Percentiles rank a stretch among this genome's conserved stretches.
These are phyloP conservation scores for Xylaria digitata DNA, from an alignment of 2,329 filamentous ascomycete species.

Conservation along the genomic window DNA sequence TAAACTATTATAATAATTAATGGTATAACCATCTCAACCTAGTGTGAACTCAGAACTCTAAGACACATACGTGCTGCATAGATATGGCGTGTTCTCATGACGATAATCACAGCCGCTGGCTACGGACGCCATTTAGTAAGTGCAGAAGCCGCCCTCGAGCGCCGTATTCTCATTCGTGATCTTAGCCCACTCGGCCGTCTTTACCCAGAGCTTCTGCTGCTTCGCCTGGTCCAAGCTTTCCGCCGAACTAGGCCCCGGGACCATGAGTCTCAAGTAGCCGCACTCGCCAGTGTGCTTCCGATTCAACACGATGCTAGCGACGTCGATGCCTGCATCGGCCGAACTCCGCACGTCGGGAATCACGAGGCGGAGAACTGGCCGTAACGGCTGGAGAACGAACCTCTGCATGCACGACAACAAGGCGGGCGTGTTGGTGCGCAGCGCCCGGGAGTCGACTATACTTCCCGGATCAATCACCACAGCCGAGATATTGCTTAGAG, in stretches of 20 bases:
- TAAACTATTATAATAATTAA: background rate
- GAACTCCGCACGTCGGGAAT: slow-evolving; percentile 50
- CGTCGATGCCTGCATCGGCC: slow-evolving; percentile 46
- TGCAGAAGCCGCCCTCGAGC: background rate
- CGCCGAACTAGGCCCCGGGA: slow-evolving; percentile 37
- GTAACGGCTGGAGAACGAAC: slow-evolving; percentile 43
- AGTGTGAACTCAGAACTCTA: background rate
- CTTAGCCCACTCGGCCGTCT: slow-evolving; percentile 44
- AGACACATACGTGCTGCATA: background rate
- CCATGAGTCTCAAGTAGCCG: slow-evolving; percentile 48
- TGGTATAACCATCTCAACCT: background rate
- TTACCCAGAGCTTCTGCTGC: slow-evolving; percentile 43
- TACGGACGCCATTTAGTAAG: background rate
- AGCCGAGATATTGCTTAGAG: slow-evolving; percentile 46
- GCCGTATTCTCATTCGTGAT: slow-evolving; percentile 40
- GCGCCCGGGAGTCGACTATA: slow-evolving; percentile 53
- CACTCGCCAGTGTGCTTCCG: slow-evolving; percentile 47
- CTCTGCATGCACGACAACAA: slow-evolving; percentile 44
- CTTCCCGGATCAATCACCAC: slow-evolving; percentile 49
- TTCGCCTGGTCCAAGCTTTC: slow-evolving; percentile 42
- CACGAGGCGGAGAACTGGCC: slow-evolving; percentile 47
- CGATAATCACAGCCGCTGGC: background rate
- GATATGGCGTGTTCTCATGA: background rate
- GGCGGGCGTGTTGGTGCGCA: slow-evolving; percentile 50
- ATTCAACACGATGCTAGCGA: slow-evolving; percentile 40